Percentiles rank a stretch among this genome's conserved stretches.
These are phyloP conservation scores for Taphrina pruni DNA, from an alignment of 1,139 yeast genomes.

Conservation along the genomic window DNA sequence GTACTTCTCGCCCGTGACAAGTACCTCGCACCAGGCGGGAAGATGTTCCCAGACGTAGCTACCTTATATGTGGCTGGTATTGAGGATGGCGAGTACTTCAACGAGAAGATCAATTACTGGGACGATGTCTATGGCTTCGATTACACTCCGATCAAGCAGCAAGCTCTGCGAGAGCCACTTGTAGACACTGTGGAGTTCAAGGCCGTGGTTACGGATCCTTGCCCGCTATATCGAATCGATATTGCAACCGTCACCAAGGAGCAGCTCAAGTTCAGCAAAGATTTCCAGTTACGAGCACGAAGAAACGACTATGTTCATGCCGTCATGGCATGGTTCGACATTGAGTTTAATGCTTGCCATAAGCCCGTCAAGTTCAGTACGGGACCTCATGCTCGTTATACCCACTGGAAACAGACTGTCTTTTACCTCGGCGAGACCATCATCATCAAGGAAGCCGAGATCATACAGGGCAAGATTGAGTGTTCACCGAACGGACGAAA, in stretches of 20 bases:
- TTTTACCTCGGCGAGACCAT: conserved; percentile 82
- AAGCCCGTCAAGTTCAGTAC: conserved; percentile 56
- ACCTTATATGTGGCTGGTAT: conserved; percentile 88
- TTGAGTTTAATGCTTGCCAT: conserved; percentile 69
- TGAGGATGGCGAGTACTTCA: conserved; percentile 93
- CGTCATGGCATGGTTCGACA: conserved; percentile 91
- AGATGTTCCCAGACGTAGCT: conserved; percentile 94
- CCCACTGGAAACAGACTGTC: conserved; percentile 93
- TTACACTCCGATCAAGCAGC: conserved; percentile 71
- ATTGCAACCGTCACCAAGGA: conserved; percentile 85
- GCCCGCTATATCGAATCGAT: conserved; percentile 78
- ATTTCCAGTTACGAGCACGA: conserved; percentile 72
- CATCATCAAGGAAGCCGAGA: conserved; percentile 77
- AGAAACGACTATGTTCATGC: conserved; percentile 88
- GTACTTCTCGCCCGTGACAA: conserved; percentile 92
- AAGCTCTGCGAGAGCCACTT: conserved; percentile 90
- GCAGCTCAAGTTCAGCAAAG: conserved; percentile 73
- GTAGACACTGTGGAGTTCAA: conserved; percentile 89
- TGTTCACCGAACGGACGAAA: conserved; percentile 77
- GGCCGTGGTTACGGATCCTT: conserved; percentile 74
- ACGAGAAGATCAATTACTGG: conserved; percentile 94
- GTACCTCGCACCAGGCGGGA: conserved; percentile 83
- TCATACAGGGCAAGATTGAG: conserved; percentile 70
- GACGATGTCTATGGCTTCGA: conserved; percentile 97
- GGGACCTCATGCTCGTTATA: conserved; percentile 57